A percentile compares a stretch with the other conserved stretches of the same genome.
phyloP scores from a whole-genome alignment of 257 asterid species.

The Nicotiana knightiana region DNA sequence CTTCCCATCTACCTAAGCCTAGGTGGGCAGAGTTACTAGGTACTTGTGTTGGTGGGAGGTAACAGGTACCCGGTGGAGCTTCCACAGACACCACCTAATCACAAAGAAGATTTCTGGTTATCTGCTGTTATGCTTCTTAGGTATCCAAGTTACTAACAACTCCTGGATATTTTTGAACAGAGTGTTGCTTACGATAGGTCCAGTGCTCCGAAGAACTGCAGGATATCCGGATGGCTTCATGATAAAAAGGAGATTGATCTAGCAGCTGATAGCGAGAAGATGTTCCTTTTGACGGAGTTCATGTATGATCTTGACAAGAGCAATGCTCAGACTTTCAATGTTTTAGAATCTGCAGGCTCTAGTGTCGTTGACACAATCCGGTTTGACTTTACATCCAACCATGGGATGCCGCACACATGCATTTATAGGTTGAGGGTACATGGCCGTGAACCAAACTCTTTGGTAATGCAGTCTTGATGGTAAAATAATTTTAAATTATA shows the following conservation, averaged over 20 bases:
- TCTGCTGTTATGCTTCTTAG: background rate
- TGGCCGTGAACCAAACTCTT: slow-evolving; percentile 49
- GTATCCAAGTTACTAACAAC: background rate
- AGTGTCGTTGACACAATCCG: slow-evolving; percentile 50
- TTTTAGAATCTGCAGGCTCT: slow-evolving; percentile 38
- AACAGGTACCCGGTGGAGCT: too few species aligned
- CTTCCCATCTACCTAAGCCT: too few species aligned
- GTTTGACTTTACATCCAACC: slow-evolving; percentile 78
- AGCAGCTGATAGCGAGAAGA: slow-evolving; percentile 25
- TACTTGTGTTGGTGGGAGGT: too few species aligned
- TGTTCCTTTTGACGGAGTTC: slow-evolving; percentile 58
- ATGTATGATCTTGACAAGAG: slow-evolving; percentile 66
- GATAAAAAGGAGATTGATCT: slow-evolving; percentile 24
- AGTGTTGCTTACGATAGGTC: slow-evolving; percentile 88
- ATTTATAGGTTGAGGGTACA: slow-evolving; percentile 87
- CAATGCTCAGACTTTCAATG: slow-evolving; percentile 72
- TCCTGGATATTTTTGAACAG: slow-evolving; percentile 33
- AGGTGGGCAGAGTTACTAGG: too few species aligned
- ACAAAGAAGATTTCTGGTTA: background rate
- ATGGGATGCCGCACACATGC: slow-evolving; percentile 81
- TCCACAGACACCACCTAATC: background rate
- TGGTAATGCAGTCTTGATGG: slow-evolving; percentile 25
- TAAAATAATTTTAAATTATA: background rate
- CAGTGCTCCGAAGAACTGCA: slow-evolving; percentile 88
- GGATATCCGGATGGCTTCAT: slow-evolving; percentile 78